Evolutionary conservation across 768 basidiomycete species (phyloP), one percentile per base, ranked within the genome.

Genomic region (Chlorophyllum brunneum): DNA sequence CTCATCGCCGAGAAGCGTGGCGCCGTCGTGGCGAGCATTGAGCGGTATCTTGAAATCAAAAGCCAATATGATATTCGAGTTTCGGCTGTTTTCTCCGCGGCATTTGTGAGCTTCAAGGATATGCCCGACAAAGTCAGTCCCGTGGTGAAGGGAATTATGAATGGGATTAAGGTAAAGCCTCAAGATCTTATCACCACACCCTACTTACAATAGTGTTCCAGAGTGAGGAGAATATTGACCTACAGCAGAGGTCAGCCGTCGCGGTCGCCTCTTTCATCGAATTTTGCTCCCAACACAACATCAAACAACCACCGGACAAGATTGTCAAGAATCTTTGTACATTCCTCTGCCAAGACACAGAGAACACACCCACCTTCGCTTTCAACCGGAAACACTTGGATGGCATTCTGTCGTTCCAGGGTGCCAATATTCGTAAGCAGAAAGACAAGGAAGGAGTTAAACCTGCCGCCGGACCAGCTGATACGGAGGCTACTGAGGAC

Each of bases 281-380:
- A 51, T 91, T 92, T 63, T 97, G 92, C 66, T 77, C 83, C 2
- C 72, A 73, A 61, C 83, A 80, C 64, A 78, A 82, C 39, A 82
- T 92, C 43, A 66, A 77, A 27, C 92, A 94, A 62, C 94, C 95
- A 2, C 88, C 89, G 1, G 92, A 94, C 61, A 99, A 99, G 75
- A 92, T 99, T 51, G 84, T 98, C 57, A 93, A 92, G 72, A 99
- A 99, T 64, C 81, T 98, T 6, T 95, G 92, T 72, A 94, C 92
- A 0, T 98, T 98, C 70, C 73, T 98, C 4, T 98, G 95, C 63
- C 91, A 93, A 61, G 97, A 99, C 65, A 77, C 81, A 6, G 84
- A 87, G 36, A 81, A 88, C 48, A 97, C 94, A 0, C 97, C 97
- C 2, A 86, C 95, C 1, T 98, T 98, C 64, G 78, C 85, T 1